Base-by-base conservation (phyloP, 352 stramenopile species). In the Pythium angustatum region DNA sequence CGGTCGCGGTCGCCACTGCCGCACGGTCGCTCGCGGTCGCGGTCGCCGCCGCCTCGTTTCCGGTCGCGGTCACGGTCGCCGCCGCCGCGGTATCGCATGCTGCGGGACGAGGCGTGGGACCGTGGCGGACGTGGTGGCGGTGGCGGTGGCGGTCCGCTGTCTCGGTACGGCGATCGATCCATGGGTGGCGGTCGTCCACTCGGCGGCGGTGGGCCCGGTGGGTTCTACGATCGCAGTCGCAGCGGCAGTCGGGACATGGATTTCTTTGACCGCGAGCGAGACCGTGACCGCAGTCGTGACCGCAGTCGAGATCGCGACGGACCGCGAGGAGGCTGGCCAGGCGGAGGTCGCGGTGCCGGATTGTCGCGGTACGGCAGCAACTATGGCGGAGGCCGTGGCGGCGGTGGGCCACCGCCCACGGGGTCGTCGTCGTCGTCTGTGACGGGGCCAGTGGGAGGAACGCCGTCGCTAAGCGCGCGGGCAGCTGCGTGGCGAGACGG, bases 51-150 rank as follows among this genome's bases (percentile, higher is more conserved):
- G 31, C 67, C 62, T 11, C 54, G 69, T 15, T 77, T 72, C 17
- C 69, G 73, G 10, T 80, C 69, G 8, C 75, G 83, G 9, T 92
- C 83, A 7, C 80, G 86, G 47, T 90, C 67, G 24, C 67, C 80
- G 2, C 82, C 82, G 31, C 70, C 72, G 44, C 72, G 78, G 1
- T 78, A 83, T 36, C 82, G 79, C 15, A 79, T 78, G 21, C 82
- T 82, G 63, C 63, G 63, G 5, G 63, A 70, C 1, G 63, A 70
- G 33, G 65, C 63, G 17, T 64, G 57, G 43, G 58, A 77, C 43
- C 62, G 61, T 9, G 54, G 60, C 43, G 60, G 60, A 26, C 50
- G 54, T 34, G 62, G 60, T 19, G 61, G 61, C 41, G 62, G 62
- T 19, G 61, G 61, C 41, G 62, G 62, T 21, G 53, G 54, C 11